phyloP scores from a whole-genome alignment of 2,329 filamentous ascomycete species.

The Falciphora oryzae region DNA sequence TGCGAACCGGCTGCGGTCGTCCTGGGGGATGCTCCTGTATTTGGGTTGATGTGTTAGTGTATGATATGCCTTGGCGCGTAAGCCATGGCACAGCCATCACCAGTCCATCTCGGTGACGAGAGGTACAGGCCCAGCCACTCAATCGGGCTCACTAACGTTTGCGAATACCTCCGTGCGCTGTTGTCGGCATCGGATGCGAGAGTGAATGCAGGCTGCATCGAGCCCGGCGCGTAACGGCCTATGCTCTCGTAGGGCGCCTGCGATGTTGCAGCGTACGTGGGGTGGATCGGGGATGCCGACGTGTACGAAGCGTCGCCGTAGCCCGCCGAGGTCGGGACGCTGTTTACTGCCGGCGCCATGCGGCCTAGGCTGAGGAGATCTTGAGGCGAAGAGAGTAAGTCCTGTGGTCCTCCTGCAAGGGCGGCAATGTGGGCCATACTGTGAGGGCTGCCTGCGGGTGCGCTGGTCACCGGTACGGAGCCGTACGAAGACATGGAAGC shows the following conservation, averaged over 20 bases:
- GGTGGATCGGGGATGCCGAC: conserved; percentile 59
- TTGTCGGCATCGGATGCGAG: conserved; percentile 49
- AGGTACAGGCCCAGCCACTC: background rate
- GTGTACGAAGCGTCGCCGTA: conserved; percentile 67
- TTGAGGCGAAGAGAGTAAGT: conserved; percentile 66
- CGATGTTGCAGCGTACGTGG: conserved; percentile 57
- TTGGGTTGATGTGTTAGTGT: conserved; percentile 25
- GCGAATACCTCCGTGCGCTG: conserved; percentile 64
- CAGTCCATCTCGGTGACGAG: background rate
- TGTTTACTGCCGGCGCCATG: conserved; percentile 33
- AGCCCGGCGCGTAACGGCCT: conserved; percentile 61
- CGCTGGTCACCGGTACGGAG: conserved; percentile 65
- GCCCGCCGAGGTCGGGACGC: conserved; percentile 52
- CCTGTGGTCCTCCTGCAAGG: conserved; percentile 43
- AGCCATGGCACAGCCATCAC: too few species aligned
- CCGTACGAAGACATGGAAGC: conserved; percentile 65
- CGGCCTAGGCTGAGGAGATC: conserved; percentile 69
- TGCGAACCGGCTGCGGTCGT: conserved; percentile 66
- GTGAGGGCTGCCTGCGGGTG: conserved; percentile 67
- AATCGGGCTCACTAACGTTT: conserved; percentile 61
- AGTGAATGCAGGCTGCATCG: conserved; percentile 53
- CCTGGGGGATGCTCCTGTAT: conserved; percentile 46
- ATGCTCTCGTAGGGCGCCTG: conserved; percentile 69
- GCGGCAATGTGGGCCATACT: conserved; percentile 35
- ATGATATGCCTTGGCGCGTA: conserved; percentile 16